Conservation (phyloP, 306 rosid genomes). For the Trifolium fragiferum region DNA sequence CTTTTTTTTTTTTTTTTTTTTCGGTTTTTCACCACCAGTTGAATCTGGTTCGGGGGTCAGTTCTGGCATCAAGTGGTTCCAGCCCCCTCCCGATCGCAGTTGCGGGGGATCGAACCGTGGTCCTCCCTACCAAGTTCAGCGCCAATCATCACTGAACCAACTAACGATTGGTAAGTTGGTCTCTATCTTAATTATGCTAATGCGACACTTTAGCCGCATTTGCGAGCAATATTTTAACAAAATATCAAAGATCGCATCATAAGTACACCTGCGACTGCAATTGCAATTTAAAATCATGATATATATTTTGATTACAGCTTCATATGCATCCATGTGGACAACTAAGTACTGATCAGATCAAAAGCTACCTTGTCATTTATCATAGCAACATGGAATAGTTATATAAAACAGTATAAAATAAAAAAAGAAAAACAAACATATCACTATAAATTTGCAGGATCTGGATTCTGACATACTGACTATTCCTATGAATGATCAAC, state of each 20-base stretch:
- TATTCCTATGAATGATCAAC: constrained; percentile 50
- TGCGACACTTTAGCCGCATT: neutral
- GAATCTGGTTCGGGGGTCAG: no score
- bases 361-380: constrained; percentile 47
- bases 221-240: no score
- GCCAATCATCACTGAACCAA: no score
- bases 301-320: constrained; percentile 1
- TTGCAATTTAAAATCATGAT: no score
- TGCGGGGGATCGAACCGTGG: no score
- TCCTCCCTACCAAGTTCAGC: no score
- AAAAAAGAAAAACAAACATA: constrained; percentile 38
- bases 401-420: constrained; percentile 30
- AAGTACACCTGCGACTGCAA: neutral
- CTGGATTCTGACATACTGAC: constrained; percentile 54
- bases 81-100: no score
- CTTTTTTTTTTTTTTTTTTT: no score
- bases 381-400: constrained; percentile 40
- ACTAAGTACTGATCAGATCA: constrained; percentile 18
- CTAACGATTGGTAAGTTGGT: no score
- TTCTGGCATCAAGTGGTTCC: no score
- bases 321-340: constrained; percentile 38
- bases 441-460: constrained; percentile 45
- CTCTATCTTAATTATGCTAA: neutral
- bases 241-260: neutral
- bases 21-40: no score